Evolutionary conservation across 2,329 filamentous ascomycete genomes (phyloP), one percentile per base, ranked within the genome.

Genomic region (Eutypella sp.): DNA sequence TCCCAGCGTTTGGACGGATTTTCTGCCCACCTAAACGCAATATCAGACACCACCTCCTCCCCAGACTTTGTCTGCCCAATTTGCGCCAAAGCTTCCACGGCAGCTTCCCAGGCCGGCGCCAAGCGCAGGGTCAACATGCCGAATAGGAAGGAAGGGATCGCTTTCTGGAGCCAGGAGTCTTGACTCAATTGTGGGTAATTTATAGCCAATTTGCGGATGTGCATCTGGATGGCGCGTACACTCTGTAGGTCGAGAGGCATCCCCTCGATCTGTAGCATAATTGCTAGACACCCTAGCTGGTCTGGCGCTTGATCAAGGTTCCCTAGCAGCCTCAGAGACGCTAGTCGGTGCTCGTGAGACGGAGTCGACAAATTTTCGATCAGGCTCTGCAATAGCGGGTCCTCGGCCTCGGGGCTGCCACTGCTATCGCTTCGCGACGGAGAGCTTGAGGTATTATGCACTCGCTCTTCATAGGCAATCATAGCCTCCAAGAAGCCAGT

Each of bases 101-200:
- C 80, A 57, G 95, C 89, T 49, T 95, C 88, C 88, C 92, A 96
- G 5, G 95, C 74, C 29, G 89, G 89, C 1, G 90, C 80, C 53
- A 96, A 75, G 55, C 86, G 88, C 41, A 95, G 82, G 1, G 91
- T 93, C 48, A 97, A 76, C 66, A 96, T 78, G 41, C 93, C 93
- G 57, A 96, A 96, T 57, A 89, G 83, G 58, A 91, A 97, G 0
- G 81, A 76, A 0, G 91, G 87, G 24, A 97, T 77, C 6, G 89
- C 81, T 56, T 79, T 76, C 47, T 79, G 74, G 52, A 95, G 69
- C 80, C 85, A 87, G 2, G 78, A 78, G 31, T 79, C 74, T 2
- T 78, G 69, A 34, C 73, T 70, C 9, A 84, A 61, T 20, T 77
- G 72, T 5, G 76, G 67, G 61, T 93, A 95, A 24, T 68, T 68